These are phyloP conservation scores for Rutidosis leptorrhynchoides DNA, from an alignment of 129 eudicot genomes.

Conservation along the genomic window DNA sequence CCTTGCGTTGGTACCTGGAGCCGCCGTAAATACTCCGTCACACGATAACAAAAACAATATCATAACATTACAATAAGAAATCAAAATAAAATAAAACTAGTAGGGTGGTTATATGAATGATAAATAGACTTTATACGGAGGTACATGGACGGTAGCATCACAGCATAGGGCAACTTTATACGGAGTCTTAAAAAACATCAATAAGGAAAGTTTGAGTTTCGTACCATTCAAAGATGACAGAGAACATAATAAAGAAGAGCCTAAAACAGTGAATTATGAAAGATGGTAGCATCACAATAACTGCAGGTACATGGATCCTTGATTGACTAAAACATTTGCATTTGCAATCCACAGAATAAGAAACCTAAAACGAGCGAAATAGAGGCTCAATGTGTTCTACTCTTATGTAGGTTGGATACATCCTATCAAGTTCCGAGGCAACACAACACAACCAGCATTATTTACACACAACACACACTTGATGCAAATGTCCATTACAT, in stretches of 20 bases:
- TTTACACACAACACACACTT: slow-evolving; percentile 21
- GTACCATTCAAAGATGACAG: not conserved
- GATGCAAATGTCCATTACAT: not conserved
- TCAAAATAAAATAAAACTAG: too few species aligned
- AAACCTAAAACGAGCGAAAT: slow-evolving; percentile 9
- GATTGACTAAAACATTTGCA: slow-evolving; percentile 12
- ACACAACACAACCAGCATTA: not conserved
- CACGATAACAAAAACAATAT: too few species aligned
- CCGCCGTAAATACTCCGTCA: too few species aligned
- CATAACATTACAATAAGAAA: too few species aligned
- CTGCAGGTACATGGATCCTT: slow-evolving; percentile 5
- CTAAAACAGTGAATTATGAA: not conserved
- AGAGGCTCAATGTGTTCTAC: slow-evolving; percentile 13
- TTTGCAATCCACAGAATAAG: slow-evolving; percentile 17
- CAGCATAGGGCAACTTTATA: too few species aligned
- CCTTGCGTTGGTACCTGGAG: too few species aligned
- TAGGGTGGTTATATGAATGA: too few species aligned
- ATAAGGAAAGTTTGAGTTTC: too few species aligned
- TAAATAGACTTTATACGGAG: too few species aligned
- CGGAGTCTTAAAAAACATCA: too few species aligned
- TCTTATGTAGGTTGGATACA: slow-evolving; percentile 15
- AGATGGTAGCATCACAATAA: slow-evolving; percentile 7
- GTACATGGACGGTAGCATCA: too few species aligned
- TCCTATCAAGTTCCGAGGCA: slow-evolving; percentile 12
- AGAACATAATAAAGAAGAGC: not conserved